Evolutionary conservation across 768 basidiomycete species (phyloP).

Genomic region (Mycena rosella): DNA sequence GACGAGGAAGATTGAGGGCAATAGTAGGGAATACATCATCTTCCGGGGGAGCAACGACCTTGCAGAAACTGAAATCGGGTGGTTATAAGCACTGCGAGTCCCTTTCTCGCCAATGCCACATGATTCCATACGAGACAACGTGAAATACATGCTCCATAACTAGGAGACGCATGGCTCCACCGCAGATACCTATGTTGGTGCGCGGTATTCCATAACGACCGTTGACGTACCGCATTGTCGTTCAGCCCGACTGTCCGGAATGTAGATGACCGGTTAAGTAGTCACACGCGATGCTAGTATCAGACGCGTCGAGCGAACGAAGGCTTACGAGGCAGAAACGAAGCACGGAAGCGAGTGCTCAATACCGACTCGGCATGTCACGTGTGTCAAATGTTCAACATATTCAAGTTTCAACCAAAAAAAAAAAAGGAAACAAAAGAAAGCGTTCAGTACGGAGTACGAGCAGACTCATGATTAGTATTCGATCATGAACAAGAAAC

Average conservation of each 20-base stretch:
- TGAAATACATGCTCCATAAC: neutral
- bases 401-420: no score
- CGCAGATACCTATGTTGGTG: neutral
- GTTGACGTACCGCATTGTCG: slow-evolving; percentile 11
- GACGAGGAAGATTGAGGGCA: neutral
- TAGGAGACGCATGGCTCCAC: neutral
- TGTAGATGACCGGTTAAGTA: no score
- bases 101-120: neutral
- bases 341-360: no score
- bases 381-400: no score
- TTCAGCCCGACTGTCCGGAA: neutral
- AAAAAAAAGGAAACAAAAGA: no score
- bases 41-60: neutral
- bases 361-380: no score
- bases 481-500: no score
- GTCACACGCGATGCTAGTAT: no score
- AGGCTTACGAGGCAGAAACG: no score
- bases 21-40: slow-evolving; percentile 10
- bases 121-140: neutral
- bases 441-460: no score
- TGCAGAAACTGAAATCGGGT: neutral
- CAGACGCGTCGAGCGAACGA: no score
- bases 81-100: neutral
- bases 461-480: no score
- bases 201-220: slow-evolving; percentile 10